Conservation (phyloP, 257 asterid species). For the Solanum paucissectum region DNA sequence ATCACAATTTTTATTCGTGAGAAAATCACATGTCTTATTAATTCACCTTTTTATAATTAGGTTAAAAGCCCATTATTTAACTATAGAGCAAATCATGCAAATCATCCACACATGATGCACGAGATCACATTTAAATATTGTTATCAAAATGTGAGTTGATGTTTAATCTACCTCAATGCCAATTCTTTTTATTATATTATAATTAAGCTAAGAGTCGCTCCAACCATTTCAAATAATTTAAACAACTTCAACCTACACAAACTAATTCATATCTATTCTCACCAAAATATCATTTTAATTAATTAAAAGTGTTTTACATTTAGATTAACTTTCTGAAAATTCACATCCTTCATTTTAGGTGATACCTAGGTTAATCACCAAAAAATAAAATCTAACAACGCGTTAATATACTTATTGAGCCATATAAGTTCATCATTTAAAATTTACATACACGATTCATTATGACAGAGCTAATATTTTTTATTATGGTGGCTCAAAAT, state of each 20-base stretch:
- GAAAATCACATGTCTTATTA: not conserved
- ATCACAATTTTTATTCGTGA: not conserved
- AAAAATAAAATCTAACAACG: too few species aligned
- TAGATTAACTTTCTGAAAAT: too few species aligned
- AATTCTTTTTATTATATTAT: too few species aligned
- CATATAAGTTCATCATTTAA: not conserved
- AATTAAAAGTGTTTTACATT: not conserved
- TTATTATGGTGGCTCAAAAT: too few species aligned
- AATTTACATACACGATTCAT: too few species aligned
- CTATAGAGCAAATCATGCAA: not conserved
- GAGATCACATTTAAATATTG: not conserved
- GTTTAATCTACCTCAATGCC: too few species aligned
- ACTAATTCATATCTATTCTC: not conserved
- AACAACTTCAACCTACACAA: not conserved
- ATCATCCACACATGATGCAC: not conserved
- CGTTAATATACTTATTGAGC: too few species aligned
- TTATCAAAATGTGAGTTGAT: not conserved
- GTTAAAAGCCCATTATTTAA: not conserved
- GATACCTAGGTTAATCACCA: too few species aligned
- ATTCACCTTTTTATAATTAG: not conserved
- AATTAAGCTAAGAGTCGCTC: not conserved
- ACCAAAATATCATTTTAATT: not conserved
- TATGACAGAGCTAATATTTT: not conserved
- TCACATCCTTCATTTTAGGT: too few species aligned
- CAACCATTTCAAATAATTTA: not conserved